Evolutionary conservation across 768 basidiomycete species (phyloP).

Genomic region (Thelephora aurantiotincta): DNA sequence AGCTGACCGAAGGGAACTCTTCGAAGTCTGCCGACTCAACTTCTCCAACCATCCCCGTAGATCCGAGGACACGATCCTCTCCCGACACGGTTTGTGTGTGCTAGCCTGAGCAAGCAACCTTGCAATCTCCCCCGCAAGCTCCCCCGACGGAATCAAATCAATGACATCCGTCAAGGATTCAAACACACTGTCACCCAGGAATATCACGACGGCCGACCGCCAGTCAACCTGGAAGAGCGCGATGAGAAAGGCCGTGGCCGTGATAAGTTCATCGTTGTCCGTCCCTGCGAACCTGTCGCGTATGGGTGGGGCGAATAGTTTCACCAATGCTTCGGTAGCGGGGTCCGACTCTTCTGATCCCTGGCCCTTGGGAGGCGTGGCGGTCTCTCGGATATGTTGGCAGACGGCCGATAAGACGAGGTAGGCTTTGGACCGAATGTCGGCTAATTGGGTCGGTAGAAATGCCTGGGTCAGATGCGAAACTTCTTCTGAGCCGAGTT

Average conservation of each 20-base stretch:
- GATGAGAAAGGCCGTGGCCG: conserved; percentile 51
- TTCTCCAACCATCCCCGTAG: conserved; percentile 43
- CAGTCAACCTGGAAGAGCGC: conserved; percentile 80
- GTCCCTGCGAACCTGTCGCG: conserved; percentile 38
- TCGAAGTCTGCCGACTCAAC: conserved; percentile 32
- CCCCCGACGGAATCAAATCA: conserved; percentile 40
- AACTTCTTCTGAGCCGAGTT: conserved; percentile 42
- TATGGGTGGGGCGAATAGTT: conserved; percentile 36
- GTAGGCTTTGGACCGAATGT: conserved; percentile 51
- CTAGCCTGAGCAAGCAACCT: conserved; percentile 65
- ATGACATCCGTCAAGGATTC: conserved; percentile 55
- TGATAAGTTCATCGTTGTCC: conserved; percentile 35
- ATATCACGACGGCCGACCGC: conserved; percentile 47
- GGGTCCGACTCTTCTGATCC: conserved; percentile 22
- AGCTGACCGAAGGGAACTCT: conserved; percentile 37
- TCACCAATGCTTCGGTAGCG: conserved; percentile 34
- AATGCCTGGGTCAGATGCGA: conserved; percentile 37
- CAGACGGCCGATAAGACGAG: conserved; percentile 56
- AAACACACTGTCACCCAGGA: conserved; percentile 45
- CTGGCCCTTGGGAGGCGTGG: conserved; percentile 15
- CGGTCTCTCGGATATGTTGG: conserved; percentile 34
- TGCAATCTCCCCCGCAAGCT: conserved; percentile 46
- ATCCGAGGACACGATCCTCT: conserved; percentile 5
- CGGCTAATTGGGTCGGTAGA: conserved; percentile 27
- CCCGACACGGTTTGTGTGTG: conserved; percentile 59